A percentile compares a stretch with the other conserved stretches of the same genome.
Evolutionary conservation across 768 basidiomycete species (phyloP).

Genomic region (Sarcodon aspratus): DNA sequence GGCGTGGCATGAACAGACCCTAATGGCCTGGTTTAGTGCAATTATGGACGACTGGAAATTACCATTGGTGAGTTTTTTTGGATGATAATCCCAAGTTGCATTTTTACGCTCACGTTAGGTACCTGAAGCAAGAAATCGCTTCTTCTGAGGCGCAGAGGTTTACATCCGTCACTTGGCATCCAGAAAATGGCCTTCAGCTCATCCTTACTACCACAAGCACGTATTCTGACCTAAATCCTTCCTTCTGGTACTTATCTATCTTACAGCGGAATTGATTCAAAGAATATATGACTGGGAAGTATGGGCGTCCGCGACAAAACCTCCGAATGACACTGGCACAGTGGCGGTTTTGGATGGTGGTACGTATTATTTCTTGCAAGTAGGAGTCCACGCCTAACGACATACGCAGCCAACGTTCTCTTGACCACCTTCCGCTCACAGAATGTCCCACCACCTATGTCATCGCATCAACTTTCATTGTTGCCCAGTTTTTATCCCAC

Average conservation of each 20-base stretch:
- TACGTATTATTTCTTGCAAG: conserved; percentile 25
- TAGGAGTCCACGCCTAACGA: not conserved
- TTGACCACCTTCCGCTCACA: conserved; percentile 90
- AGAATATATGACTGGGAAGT: conserved; percentile 75
- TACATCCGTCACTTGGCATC: conserved; percentile 77
- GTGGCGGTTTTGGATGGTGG: conserved; percentile 88
- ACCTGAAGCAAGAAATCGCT: conserved; percentile 82
- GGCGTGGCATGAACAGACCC: not conserved
- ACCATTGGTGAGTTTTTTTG: conserved; percentile 62
- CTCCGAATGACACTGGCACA: conserved; percentile 69
- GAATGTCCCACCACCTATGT: conserved; percentile 99
- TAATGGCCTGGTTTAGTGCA: conserved; percentile 46
- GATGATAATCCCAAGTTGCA: not conserved
- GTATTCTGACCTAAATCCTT: conserved; percentile 10
- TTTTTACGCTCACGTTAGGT: conserved; percentile 35
- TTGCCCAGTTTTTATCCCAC: conserved; percentile 4
- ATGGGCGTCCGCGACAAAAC: conserved; percentile 39
- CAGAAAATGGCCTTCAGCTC: conserved; percentile 59
- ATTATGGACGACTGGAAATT: conserved; percentile 90
- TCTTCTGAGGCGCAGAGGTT: conserved; percentile 44
- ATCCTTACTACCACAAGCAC: conserved; percentile 58
- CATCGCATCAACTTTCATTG: conserved; percentile 38
- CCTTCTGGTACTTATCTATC: conserved; percentile 1
- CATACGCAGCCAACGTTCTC: conserved; percentile 50
- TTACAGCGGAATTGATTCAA: conserved; percentile 40